These are phyloP conservation scores for Metschnikowia reukaufii DNA, from an alignment of 805 yeast genomes.

Conservation along the genomic window DNA sequence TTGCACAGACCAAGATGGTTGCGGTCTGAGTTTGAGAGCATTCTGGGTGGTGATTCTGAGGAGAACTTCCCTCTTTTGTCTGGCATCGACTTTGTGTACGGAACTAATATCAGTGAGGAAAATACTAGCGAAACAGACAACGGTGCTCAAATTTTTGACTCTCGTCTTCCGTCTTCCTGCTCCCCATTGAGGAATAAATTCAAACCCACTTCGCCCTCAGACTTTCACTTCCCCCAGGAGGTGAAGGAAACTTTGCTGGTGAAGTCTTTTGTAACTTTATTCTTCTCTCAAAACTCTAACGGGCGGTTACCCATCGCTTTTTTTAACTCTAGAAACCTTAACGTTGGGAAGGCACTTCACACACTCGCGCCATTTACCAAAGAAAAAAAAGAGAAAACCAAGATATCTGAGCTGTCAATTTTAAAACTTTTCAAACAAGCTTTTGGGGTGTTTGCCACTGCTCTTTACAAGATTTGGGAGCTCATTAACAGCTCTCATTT, in stretches of 20 bases:
- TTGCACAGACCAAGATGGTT: not conserved
- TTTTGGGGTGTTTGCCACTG: not conserved
- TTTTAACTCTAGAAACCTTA: not conserved
- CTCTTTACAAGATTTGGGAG: not conserved
- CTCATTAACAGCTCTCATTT: not conserved
- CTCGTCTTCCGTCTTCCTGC: not conserved
- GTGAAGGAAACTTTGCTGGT: not conserved
- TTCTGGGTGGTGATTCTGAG: not conserved
- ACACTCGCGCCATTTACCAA: too few species aligned
- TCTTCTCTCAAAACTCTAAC: not conserved
- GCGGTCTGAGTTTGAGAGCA: not conserved
- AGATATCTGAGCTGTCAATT: too few species aligned
- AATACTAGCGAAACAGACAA: not conserved
- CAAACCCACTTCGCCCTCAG: not conserved
- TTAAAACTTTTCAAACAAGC: too few species aligned
- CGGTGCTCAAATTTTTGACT: not conserved
- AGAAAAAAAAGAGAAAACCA: too few species aligned
- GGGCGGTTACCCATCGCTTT: not conserved
- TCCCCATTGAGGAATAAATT: not conserved
- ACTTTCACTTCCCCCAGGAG: not conserved
- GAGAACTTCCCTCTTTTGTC: not conserved
- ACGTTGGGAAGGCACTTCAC: too few species aligned
- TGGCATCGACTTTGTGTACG: not conserved
- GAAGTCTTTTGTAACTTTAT: not conserved
- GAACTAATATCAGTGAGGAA: not conserved